phyloP scores from a whole-genome alignment of 768 basidiomycete genomes.

The Lentinula aciculospora region DNA sequence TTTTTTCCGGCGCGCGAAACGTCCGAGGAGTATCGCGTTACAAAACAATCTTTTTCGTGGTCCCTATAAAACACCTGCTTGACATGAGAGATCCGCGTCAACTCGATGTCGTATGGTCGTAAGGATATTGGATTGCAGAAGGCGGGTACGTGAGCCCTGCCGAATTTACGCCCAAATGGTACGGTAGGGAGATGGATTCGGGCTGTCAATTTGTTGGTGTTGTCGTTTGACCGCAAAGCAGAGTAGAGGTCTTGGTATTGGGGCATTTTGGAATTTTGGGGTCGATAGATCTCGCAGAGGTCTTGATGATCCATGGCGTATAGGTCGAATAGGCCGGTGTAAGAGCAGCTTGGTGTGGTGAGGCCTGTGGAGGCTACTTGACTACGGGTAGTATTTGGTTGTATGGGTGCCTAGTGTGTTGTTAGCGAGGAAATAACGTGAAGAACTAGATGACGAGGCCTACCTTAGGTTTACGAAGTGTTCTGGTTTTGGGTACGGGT shows the following conservation, averaged over 20 bases:
- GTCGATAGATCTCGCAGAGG: constrained; percentile 1
- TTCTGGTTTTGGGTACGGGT: not conserved
- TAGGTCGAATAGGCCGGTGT: not conserved
- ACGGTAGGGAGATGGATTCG: not conserved
- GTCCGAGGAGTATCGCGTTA: not conserved
- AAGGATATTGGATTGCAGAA: not conserved
- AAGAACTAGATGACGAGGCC: not conserved
- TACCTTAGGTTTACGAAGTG: not conserved
- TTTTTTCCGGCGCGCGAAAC: not conserved
- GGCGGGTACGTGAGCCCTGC: not conserved
- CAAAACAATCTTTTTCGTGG: not conserved
- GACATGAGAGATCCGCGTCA: not conserved
- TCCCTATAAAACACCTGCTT: constrained; percentile 1
- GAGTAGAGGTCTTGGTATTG: not conserved
- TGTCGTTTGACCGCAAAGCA: not conserved
- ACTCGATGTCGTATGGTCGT: not conserved
- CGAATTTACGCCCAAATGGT: constrained; percentile 1
- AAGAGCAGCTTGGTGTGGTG: not conserved
- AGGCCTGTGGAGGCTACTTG: not conserved
- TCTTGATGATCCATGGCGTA: constrained; percentile 6
- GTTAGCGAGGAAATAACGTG: not conserved
- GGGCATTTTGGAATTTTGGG: not conserved
- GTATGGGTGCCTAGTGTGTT: not conserved
- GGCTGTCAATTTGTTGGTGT: not conserved
- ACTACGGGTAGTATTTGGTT: not conserved